Conservation (phyloP, 73 alveolate genomes). For the Paramecium sexaurelia region DNA sequence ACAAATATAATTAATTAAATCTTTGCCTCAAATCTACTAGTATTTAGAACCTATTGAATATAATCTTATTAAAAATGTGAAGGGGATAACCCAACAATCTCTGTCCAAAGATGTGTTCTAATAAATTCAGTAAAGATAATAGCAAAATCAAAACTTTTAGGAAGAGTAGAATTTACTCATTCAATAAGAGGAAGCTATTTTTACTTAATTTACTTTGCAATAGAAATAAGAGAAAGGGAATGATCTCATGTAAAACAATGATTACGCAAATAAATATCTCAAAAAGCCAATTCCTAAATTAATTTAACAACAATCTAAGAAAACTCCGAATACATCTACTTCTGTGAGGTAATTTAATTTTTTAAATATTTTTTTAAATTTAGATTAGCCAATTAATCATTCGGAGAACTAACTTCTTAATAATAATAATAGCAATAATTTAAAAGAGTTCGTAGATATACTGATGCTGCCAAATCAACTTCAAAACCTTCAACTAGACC, state of each 20-base stretch:
- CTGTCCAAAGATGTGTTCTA: not conserved
- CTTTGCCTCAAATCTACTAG: not conserved
- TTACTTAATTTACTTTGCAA: not conserved
- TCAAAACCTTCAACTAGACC: not conserved
- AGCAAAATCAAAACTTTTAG: not conserved
- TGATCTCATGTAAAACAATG: not conserved
- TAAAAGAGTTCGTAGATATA: not conserved
- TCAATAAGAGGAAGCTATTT: not conserved
- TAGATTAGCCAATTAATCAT: not conserved
- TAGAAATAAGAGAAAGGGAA: not conserved
- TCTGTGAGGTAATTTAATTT: conserved; percentile 28
- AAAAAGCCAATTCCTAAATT: conserved; percentile 29
- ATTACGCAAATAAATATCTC: not conserved
- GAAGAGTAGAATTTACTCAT: not conserved
- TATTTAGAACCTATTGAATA: conserved; percentile 42
- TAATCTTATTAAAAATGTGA: not conserved
- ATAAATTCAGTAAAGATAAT: not conserved
- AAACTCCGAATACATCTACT: conserved; percentile 38
- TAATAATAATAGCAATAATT: not conserved
- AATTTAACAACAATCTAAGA: not conserved
- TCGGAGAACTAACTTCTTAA: not conserved
- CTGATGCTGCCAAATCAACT: not conserved
- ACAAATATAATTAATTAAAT: not conserved
- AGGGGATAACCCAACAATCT: not conserved
- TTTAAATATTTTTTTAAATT: not conserved